Conservation (phyloP, 495 filamentous ascomycete species). For the Talaromyces stipitatus region DNA sequence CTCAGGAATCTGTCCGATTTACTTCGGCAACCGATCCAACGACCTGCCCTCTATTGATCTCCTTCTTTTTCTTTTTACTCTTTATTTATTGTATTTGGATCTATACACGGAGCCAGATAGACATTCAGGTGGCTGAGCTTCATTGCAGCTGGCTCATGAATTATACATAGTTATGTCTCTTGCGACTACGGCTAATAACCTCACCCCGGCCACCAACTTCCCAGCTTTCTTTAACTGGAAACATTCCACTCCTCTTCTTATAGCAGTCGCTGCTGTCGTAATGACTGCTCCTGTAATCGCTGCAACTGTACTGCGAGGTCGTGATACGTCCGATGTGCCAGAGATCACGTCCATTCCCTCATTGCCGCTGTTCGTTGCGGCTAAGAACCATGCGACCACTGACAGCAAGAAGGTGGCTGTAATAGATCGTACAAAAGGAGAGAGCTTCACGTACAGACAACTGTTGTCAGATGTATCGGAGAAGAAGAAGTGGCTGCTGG, state of each 20-base stretch:
- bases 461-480: constrained; percentile 66
- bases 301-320: background rate
- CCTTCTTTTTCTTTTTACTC: background rate
- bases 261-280: background rate
- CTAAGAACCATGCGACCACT: constrained; percentile 41
- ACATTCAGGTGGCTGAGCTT: background rate
- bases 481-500: constrained; percentile 54
- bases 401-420: constrained; percentile 63
- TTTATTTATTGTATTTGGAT: background rate
- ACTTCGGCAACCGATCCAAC: background rate
- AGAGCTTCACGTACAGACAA: constrained; percentile 71
- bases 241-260: background rate
- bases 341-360: constrained; percentile 41
- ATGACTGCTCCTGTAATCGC: background rate
- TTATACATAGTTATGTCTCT: background rate
- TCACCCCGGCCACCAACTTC: background rate
- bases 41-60: background rate
- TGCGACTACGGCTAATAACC: background rate
- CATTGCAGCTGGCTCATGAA: background rate
- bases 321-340: background rate
- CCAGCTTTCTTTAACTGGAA: background rate
- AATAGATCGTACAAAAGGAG: constrained; percentile 62
- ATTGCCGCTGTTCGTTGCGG: constrained; percentile 66
- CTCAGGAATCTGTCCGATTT: background rate
- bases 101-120: no score